Evolutionary conservation across 495 filamentous ascomycete species (phyloP).

Genomic region (Patellaria atrata): DNA sequence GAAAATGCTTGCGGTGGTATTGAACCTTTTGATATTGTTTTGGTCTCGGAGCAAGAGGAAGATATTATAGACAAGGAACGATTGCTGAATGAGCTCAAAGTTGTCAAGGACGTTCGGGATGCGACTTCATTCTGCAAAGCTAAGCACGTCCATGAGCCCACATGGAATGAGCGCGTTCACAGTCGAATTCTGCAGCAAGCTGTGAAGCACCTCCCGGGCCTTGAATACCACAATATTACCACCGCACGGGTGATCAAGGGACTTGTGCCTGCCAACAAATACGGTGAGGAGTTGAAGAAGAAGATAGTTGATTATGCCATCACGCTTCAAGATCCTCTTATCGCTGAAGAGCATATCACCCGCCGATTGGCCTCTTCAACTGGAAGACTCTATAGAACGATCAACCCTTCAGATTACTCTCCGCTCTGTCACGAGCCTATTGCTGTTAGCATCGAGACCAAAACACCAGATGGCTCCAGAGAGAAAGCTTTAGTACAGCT

Average conservation of each 20-base stretch:
- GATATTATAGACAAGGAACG: too few species aligned
- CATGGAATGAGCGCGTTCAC: slow-evolving; percentile 16
- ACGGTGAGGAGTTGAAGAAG: slow-evolving; percentile 10
- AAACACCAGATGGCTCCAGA: slow-evolving; percentile 10
- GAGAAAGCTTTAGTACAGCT: slow-evolving; percentile 12
- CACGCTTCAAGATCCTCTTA: slow-evolving; percentile 10
- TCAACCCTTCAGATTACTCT: slow-evolving; percentile 14
- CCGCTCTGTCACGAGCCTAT: slow-evolving; percentile 13
- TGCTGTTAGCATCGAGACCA: slow-evolving; percentile 14
- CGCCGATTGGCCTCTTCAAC: slow-evolving; percentile 11
- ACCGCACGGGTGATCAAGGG: slow-evolving; percentile 14
- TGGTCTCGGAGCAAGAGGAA: too few species aligned
- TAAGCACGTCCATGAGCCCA: slow-evolving; percentile 14
- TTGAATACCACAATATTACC: slow-evolving; percentile 15
- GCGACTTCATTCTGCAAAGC: slow-evolving; percentile 12
- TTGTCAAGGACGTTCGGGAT: slow-evolving; percentile 13
- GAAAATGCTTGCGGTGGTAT: too few species aligned
- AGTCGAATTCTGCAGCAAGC: slow-evolving; percentile 13
- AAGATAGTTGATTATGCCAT: slow-evolving; percentile 16
- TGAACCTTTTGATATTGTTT: too few species aligned
- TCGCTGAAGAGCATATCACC: slow-evolving; percentile 9
- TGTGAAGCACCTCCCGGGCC: slow-evolving; percentile 6
- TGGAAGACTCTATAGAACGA: slow-evolving; percentile 8
- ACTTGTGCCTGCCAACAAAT: slow-evolving; percentile 14
- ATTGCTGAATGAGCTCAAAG: slow-evolving; percentile 14